Evolutionary conservation across 139 green algal genomes (phyloP).

Genomic region (Pleodorina starrii): DNA sequence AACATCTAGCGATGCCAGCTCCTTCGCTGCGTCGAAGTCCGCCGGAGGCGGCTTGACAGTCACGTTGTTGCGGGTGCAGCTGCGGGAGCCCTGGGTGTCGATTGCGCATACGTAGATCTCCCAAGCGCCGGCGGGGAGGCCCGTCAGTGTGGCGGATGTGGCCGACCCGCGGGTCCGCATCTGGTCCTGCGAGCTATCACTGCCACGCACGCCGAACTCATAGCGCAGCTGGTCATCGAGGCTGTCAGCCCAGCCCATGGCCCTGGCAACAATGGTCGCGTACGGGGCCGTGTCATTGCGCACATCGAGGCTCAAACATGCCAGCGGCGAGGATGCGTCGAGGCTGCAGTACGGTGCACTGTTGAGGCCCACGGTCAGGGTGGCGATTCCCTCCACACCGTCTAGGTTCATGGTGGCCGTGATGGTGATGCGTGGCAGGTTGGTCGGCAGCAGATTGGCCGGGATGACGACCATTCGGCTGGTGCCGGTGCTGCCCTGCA

Average conservation of each 20-base stretch:
- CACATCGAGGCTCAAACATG: neutral
- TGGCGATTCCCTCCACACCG: neutral
- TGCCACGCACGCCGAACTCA: slow-evolving; percentile 2
- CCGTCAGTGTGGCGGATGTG: neutral
- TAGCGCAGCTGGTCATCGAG: neutral
- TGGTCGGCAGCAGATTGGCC: neutral
- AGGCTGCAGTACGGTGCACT: neutral
- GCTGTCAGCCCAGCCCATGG: neutral
- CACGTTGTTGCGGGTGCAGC: neutral
- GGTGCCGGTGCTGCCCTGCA: no score
- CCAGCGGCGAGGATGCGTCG: neutral
- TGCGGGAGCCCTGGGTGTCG: slow-evolving; percentile 13
- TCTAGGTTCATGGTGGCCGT: neutral
- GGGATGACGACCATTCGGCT: neutral
- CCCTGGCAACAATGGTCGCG: neutral
- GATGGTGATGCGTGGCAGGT: neutral
- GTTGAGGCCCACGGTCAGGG: neutral
- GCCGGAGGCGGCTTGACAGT: neutral
- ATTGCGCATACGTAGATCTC: slow-evolving; percentile 8
- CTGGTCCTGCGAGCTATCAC: neutral
- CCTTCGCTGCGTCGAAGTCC: neutral
- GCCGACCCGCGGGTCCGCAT: neutral
- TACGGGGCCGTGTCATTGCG: neutral
- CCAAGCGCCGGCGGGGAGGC: neutral
- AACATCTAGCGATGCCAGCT: neutral